phyloP scores from a whole-genome alignment of 345 rosid species.

The Microcos paniculata region DNA sequence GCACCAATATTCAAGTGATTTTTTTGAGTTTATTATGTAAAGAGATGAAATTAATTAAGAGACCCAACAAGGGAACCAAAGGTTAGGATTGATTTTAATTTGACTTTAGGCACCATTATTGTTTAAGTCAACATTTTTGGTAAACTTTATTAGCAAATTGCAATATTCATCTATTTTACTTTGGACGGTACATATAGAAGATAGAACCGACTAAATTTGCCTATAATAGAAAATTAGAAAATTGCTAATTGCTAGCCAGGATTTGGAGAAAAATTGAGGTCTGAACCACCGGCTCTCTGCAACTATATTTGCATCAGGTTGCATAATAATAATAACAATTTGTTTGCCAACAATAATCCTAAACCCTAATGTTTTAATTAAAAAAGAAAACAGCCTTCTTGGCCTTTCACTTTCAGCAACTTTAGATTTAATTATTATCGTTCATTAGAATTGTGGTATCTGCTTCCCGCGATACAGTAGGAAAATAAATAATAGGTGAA shows the following conservation, averaged over 20 bases:
- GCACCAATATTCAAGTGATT: not conserved
- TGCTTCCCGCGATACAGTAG: too few species aligned
- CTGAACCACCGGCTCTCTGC: not conserved
- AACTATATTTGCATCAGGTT: not conserved
- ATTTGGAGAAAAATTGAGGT: not conserved
- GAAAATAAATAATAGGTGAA: too few species aligned
- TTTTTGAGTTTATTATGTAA: not conserved
- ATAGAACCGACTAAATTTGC: not conserved
- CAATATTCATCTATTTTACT: not conserved
- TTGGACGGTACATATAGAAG: not conserved
- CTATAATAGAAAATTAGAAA: not conserved
- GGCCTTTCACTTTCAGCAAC: not conserved
- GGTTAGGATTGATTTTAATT: not conserved
- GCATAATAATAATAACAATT: too few species aligned
- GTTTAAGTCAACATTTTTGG: constrained; percentile 5
- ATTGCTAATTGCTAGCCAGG: not conserved
- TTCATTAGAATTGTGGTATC: too few species aligned
- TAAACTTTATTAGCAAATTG: constrained; percentile 9
- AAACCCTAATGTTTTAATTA: not conserved
- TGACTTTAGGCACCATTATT: not conserved
- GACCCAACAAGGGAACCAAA: not conserved
- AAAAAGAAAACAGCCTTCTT: not conserved
- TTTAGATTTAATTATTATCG: too few species aligned
- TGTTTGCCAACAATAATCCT: not conserved
- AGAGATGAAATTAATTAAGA: too few species aligned